A percentile compares a stretch with the other conserved stretches of the same genome.
phyloP scores from a whole-genome alignment of 225 moss, liverwort and hornwort species.

The Lunularia cruciata region DNA sequence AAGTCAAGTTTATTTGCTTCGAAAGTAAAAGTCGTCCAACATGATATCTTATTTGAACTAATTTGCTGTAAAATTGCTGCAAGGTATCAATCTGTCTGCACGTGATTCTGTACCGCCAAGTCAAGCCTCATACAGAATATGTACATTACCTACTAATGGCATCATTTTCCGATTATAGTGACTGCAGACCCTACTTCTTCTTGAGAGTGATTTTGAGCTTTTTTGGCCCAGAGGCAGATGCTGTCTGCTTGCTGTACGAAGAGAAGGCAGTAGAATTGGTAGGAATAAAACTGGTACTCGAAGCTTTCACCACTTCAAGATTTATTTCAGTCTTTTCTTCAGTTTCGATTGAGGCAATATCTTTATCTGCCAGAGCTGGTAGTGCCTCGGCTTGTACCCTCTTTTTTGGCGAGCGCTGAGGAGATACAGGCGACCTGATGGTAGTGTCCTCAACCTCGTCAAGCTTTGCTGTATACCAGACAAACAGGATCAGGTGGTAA shows the following conservation, averaged over 20 bases:
- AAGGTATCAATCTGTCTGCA: too few species aligned
- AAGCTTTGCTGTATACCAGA: conserved; percentile 17
- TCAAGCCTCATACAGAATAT: too few species aligned
- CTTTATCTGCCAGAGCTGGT: background rate
- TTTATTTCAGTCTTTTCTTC: background rate
- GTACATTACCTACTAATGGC: background rate
- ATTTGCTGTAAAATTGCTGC: too few species aligned
- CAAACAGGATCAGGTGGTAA: background rate
- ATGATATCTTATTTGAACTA: too few species aligned
- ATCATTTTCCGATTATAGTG: background rate
- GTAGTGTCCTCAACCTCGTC: background rate
- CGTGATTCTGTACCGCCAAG: too few species aligned
- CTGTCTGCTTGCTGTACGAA: conserved; percentile 23
- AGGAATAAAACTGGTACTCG: background rate
- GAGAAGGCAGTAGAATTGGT: conserved; percentile 19
- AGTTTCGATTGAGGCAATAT: background rate
- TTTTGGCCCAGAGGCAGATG: conserved; percentile 10
- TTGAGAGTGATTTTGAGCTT: conserved; percentile 29
- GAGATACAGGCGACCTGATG: background rate
- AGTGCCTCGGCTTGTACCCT: background rate
- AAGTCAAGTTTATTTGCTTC: too few species aligned
- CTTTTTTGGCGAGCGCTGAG: conserved; percentile 1
- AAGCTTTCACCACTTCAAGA: conserved; percentile 21
- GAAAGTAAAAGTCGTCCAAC: too few species aligned
- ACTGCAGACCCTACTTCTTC: background rate